Evolutionary conservation across 1,139 yeast species (phyloP).

Genomic region (Candida gigantensis): DNA sequence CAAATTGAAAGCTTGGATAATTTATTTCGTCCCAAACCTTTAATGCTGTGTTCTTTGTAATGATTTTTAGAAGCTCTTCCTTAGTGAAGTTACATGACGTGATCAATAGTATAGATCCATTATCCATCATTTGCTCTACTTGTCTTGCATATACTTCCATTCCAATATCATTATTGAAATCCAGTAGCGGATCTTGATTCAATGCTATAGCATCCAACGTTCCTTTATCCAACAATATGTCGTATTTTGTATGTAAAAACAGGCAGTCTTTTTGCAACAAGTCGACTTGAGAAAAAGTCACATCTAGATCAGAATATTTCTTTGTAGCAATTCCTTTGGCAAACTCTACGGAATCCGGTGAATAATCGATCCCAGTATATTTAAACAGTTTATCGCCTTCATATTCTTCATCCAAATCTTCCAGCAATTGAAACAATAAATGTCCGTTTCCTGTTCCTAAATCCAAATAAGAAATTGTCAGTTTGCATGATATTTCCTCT

Average conservation of each 20-base stretch:
- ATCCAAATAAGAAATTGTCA: constrained; percentile 56
- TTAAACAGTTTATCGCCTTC: constrained; percentile 40
- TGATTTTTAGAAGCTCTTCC: constrained; percentile 60
- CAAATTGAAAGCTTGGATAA: constrained; percentile 84
- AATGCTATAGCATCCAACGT: constrained; percentile 95
- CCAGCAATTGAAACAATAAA: constrained; percentile 64
- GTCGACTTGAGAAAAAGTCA: constrained; percentile 50
- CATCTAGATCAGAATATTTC: constrained; percentile 34
- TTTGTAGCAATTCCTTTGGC: constrained; percentile 58
- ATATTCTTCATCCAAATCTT: constrained; percentile 53
- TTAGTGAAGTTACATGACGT: constrained; percentile 97
- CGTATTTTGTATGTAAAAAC: constrained; percentile 49
- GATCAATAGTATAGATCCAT: constrained; percentile 64
- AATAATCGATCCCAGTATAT: constrained; percentile 78
- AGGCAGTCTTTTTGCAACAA: constrained; percentile 34
- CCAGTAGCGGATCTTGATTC: constrained; percentile 54
- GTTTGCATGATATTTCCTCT: constrained; percentile 24
- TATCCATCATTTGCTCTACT: constrained; percentile 56
- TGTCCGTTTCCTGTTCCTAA: constrained; percentile 98
- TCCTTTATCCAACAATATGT: constrained; percentile 86
- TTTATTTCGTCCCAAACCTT: constrained; percentile 61
- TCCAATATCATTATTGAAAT: constrained; percentile 48
- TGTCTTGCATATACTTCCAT: constrained; percentile 64
- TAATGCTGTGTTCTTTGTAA: constrained; percentile 42
- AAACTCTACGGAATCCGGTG: constrained; percentile 73